These are phyloP conservation scores for Camelina laxa DNA, from an alignment of 345 rosid genomes.

Conservation along the genomic window DNA sequence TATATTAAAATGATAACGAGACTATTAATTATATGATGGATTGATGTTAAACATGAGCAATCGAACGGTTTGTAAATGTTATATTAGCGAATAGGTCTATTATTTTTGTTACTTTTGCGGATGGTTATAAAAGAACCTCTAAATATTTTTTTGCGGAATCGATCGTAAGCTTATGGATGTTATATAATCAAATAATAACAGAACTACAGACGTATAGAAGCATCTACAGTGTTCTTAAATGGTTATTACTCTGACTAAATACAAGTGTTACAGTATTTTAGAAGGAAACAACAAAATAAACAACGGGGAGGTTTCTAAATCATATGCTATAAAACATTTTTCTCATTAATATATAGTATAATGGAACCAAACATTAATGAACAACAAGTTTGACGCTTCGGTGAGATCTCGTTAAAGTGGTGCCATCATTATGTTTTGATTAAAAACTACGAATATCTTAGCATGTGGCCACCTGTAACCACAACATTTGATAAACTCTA, in stretches of 20 bases:
- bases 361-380: conserved; percentile 16
- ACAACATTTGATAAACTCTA: conserved; percentile 20
- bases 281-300: conserved; percentile 29
- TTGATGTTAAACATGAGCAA: no score
- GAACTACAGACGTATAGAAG: conserved; percentile 6
- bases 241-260: background rate
- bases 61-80: no score
- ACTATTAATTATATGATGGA: no score
- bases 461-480: conserved; percentile 40
- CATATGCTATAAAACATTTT: conserved; percentile 30
- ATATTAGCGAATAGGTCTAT: no score
- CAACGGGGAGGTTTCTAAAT: conserved; percentile 16
- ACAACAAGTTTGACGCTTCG: conserved; percentile 19
- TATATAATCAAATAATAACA: background rate
- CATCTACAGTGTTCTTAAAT: conserved; percentile 5
- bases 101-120: background rate
- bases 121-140: background rate
- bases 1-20: no score
- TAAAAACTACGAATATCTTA: conserved; percentile 24
- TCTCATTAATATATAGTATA: conserved; percentile 15
- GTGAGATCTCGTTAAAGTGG: conserved; percentile 22
- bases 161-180: background rate
- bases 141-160: no score
- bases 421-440: conserved; percentile 23
- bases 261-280: background rate